A percentile compares a stretch with the other conserved stretches of the same genome.
These are phyloP conservation scores for Fusarium pseudocircinatum DNA, from an alignment of 2,329 filamentous ascomycete species.

Conservation along the genomic window DNA sequence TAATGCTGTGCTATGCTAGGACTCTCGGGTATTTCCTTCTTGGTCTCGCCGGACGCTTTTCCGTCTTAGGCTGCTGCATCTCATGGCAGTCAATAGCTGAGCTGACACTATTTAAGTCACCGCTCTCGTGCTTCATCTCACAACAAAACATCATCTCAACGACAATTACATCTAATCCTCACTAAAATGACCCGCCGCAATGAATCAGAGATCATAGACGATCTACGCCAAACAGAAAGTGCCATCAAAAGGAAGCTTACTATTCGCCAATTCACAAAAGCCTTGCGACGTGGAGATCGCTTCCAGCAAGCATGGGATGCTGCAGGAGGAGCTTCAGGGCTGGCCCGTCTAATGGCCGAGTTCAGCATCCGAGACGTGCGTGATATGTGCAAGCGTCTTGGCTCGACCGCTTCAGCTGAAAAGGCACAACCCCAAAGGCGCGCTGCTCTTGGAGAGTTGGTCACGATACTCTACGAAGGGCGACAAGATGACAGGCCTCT, in stretches of 20 bases:
- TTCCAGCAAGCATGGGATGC: constrained; percentile 39
- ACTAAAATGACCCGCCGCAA: constrained; percentile 13
- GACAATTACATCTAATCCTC: background rate
- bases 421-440: constrained; percentile 36
- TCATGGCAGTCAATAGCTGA: background rate
- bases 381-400: constrained; percentile 30
- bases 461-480: constrained; percentile 21
- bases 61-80: background rate
- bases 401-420: constrained; percentile 31
- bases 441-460: constrained; percentile 33
- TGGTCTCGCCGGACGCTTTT: constrained; percentile 3
- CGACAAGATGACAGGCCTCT: constrained; percentile 33
- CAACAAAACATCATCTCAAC: background rate
- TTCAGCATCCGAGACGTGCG: constrained; percentile 40
- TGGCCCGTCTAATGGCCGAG: constrained; percentile 37
- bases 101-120: background rate
- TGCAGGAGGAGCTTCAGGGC: constrained; percentile 33
- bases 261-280: constrained; percentile 33
- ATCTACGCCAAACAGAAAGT: constrained; percentile 28
- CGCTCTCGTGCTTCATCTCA: too few species aligned
- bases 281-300: constrained; percentile 29
- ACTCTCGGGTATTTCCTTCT: constrained; percentile 4
- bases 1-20: background rate
- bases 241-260: constrained; percentile 24
- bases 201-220: constrained; percentile 1